A percentile compares a stretch with the other conserved stretches of the same genome.
phyloP scores from a whole-genome alignment of 225 moss, liverwort and hornwort species.

The Bryoerythrophyllum caledonicum region DNA sequence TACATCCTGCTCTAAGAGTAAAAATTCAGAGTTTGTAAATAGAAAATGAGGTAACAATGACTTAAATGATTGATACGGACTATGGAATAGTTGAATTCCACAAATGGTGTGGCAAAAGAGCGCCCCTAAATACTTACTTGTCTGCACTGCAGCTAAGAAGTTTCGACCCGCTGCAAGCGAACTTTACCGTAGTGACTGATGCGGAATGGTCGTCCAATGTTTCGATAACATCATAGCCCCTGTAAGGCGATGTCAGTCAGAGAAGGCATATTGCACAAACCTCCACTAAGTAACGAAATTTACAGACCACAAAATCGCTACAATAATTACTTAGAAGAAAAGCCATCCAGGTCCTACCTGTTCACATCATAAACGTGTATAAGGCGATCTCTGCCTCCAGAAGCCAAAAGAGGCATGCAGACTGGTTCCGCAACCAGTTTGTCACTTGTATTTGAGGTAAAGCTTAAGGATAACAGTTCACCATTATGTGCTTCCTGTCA shows the following conservation, averaged over 20 bases:
- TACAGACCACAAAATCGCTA: neutral
- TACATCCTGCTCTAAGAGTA: neutral
- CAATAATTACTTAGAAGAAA: neutral
- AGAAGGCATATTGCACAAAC: conserved; percentile 4
- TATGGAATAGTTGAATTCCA: neutral
- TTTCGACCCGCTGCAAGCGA: conserved; percentile 67
- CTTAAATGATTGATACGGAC: neutral
- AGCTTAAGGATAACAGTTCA: conserved; percentile 73
- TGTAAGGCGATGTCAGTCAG: conserved; percentile 28
- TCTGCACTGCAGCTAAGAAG: conserved; percentile 84
- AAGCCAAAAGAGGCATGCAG: conserved; percentile 62
- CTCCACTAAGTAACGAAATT: neutral
- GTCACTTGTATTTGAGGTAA: conserved; percentile 54
- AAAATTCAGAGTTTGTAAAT: neutral
- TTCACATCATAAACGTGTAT: conserved; percentile 79
- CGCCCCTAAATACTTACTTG: conserved; percentile 48
- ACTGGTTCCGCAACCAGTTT: conserved; percentile 41
- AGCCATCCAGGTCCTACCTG: conserved; percentile 39
- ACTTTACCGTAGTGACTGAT: conserved; percentile 71
- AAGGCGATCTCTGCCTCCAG: conserved; percentile 74
- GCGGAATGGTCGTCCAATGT: conserved; percentile 77
- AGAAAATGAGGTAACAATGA: neutral
- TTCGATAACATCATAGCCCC: conserved; percentile 72
- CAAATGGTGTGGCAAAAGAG: neutral
- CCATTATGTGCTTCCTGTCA: conserved; percentile 93